A percentile compares a stretch with the other conserved stretches of the same genome.
phyloP scores from a whole-genome alignment of 306 rosid species.

The Corylus americana region DNA sequence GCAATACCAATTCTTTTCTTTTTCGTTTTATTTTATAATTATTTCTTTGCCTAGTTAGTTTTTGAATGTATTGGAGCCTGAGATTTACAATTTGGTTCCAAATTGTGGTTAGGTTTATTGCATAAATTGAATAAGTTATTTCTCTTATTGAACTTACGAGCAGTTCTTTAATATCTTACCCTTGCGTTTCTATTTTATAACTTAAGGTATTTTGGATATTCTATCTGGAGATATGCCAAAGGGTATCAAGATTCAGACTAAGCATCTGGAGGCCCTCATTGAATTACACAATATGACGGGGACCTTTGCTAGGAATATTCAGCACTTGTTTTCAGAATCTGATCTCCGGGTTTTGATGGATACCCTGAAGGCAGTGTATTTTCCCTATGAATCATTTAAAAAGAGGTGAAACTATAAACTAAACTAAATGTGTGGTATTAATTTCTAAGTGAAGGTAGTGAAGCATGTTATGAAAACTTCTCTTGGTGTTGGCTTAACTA shows the following conservation, averaged over 20 bases:
- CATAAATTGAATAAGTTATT: not conserved
- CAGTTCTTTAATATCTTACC: conserved; percentile 25
- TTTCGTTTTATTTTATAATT: no score
- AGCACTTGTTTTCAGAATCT: conserved; percentile 87
- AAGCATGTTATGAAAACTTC: not conserved
- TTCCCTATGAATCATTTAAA: conserved; percentile 87
- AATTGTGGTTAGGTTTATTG: not conserved
- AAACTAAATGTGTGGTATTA: conserved; percentile 10
- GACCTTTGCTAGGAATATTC: conserved; percentile 91
- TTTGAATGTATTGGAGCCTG: not conserved
- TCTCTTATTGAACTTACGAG: not conserved
- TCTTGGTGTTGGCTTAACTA: not conserved
- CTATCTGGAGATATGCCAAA: conserved; percentile 95
- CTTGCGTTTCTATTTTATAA: conserved; percentile 2
- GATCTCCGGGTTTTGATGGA: conserved; percentile 70
- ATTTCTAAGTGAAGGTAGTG: not conserved
- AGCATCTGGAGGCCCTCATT: conserved; percentile 87
- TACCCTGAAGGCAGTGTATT: conserved; percentile 77
- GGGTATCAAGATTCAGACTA: conserved; percentile 90
- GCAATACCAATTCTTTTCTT: not conserved
- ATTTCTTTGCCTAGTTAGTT: not conserved
- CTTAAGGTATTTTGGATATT: conserved; percentile 78
- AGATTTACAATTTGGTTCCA: not conserved
- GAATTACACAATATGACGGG: conserved; percentile 92
- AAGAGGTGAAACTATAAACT: conserved; percentile 57